Conservation (phyloP, 768 basidiomycete genomes). For the Lactifluus echinatus region DNA sequence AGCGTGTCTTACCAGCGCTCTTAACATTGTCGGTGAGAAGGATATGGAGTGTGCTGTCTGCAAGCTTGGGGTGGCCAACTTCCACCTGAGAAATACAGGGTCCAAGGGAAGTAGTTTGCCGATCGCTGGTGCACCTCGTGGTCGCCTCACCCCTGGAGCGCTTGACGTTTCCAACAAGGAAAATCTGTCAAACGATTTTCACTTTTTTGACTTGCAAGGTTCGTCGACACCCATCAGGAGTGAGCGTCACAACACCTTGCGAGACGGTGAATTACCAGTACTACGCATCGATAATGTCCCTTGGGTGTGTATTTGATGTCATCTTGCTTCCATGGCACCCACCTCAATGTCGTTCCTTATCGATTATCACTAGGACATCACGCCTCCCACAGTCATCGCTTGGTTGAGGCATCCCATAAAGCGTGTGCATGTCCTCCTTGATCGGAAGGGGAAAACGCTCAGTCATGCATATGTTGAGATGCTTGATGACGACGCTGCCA, state of each 20-base stretch:
- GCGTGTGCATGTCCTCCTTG: conserved; percentile 71
- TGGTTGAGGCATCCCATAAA: conserved; percentile 69
- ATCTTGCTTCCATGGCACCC: neutral
- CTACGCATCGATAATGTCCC: conserved; percentile 84
- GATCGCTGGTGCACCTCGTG: conserved; percentile 18
- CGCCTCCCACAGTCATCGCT: conserved; percentile 55
- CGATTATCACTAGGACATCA: conserved; percentile 72
- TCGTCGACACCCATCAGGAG: conserved; percentile 28
- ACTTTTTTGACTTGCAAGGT: conserved; percentile 27
- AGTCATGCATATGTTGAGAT: conserved; percentile 82
- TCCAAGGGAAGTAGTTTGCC: conserved; percentile 23
- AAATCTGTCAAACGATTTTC: conserved; percentile 21
- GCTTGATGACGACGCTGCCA: conserved; percentile 48
- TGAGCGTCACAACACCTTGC: conserved; percentile 1
- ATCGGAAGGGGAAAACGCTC: conserved; percentile 73
- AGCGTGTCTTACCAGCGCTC: conserved; percentile 71
- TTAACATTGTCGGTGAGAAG: conserved; percentile 87
- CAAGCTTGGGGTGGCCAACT: conserved; percentile 58
- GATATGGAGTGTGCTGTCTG: conserved; percentile 82
- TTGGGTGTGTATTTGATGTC: conserved; percentile 46
- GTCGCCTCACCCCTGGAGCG: conserved; percentile 17
- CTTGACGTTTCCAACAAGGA: conserved; percentile 24
- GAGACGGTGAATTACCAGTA: conserved; percentile 42
- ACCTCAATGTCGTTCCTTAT: conserved; percentile 3
- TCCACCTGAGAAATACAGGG: conserved; percentile 28